phyloP scores from a whole-genome alignment of 805 yeast genomes.

The Metschnikowia santaceciliae region DNA sequence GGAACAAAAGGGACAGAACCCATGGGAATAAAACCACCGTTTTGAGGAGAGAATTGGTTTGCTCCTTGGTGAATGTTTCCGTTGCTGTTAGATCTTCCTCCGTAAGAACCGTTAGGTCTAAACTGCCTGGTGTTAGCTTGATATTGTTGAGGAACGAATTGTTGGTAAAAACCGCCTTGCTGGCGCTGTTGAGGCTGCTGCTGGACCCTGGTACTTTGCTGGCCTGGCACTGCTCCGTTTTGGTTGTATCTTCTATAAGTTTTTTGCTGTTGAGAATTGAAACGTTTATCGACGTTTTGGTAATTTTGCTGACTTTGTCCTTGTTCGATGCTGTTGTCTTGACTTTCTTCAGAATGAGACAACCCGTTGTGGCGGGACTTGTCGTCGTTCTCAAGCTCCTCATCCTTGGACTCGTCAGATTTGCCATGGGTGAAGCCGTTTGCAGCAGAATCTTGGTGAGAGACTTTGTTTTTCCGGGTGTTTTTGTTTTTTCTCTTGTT shows the following conservation, averaged over 20 bases:
- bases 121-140: slow-evolving; percentile 27
- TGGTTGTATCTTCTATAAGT: slow-evolving; percentile 27
- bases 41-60: slow-evolving; percentile 10
- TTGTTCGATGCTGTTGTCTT: slow-evolving; percentile 6
- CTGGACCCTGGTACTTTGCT: slow-evolving; percentile 19
- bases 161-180: slow-evolving; percentile 26
- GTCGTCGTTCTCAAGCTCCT: slow-evolving; percentile 6
- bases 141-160: slow-evolving; percentile 25
- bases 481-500: slow-evolving; percentile 25
- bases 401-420: slow-evolving; percentile 13
- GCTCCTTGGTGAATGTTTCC: slow-evolving; percentile 18
- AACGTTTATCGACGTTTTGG: slow-evolving; percentile 10
- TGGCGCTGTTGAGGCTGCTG: slow-evolving; percentile 18
- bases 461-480: slow-evolving; percentile 16
- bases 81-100: slow-evolving; percentile 17
- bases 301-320: slow-evolving; percentile 11
- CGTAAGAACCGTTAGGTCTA: slow-evolving; percentile 17
- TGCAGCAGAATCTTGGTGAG: slow-evolving; percentile 7
- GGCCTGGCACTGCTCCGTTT: slow-evolving; percentile 18
- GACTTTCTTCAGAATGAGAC: slow-evolving; percentile 8
- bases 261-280: slow-evolving; percentile 21
- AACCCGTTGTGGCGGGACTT: slow-evolving; percentile 1
- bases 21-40: slow-evolving; percentile 20
- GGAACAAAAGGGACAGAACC: slow-evolving; percentile 18
- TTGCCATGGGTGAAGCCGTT: slow-evolving; percentile 8